Percentiles rank a stretch among this genome's conserved stretches.
phyloP scores from a whole-genome alignment of 2,329 filamentous ascomycete species.

The Didymosphaeria variabile region DNA sequence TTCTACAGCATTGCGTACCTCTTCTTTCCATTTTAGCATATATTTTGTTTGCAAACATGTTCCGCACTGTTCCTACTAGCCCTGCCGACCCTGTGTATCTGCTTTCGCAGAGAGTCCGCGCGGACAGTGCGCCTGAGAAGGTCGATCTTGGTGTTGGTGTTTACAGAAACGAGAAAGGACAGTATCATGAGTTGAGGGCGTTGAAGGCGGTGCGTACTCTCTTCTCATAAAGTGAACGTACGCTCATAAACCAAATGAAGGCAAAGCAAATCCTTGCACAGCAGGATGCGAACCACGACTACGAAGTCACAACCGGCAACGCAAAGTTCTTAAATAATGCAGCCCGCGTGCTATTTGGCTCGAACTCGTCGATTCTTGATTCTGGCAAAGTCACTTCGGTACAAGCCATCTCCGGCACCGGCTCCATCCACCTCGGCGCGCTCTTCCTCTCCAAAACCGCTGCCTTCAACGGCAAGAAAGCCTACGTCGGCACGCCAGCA shows the following conservation, averaged over 20 bases:
- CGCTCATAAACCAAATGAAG: not conserved
- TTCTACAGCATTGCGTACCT: not conserved
- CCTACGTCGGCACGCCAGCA: slow-evolving; percentile 44
- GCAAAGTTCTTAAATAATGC: slow-evolving; percentile 41
- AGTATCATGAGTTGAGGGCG: slow-evolving; percentile 43
- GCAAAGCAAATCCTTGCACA: slow-evolving; percentile 22
- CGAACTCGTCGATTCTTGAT: slow-evolving; percentile 15
- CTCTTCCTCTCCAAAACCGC: slow-evolving; percentile 39
- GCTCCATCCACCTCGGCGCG: slow-evolving; percentile 49
- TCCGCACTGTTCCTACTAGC: slow-evolving; percentile 31
- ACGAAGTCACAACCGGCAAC: slow-evolving; percentile 49
- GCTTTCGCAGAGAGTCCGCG: slow-evolving; percentile 44
- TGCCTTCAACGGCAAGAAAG: slow-evolving; percentile 27
- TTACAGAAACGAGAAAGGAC: slow-evolving; percentile 46
- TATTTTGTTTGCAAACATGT: not conserved
- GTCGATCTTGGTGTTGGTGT: slow-evolving; percentile 52
- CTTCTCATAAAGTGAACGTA: slow-evolving; percentile 12
- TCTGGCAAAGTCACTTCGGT: slow-evolving; percentile 39
- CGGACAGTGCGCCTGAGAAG: slow-evolving; percentile 40
- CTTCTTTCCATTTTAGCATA: not conserved
- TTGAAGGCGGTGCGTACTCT: slow-evolving; percentile 29
- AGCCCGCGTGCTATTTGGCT: slow-evolving; percentile 43
- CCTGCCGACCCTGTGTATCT: slow-evolving; percentile 45
- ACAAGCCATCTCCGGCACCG: slow-evolving; percentile 53
- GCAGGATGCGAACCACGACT: slow-evolving; percentile 30